Evolutionary conservation across 1,139 yeast species (phyloP), one percentile per base, ranked within the genome.

Genomic region (Suhomyces taliae): DNA sequence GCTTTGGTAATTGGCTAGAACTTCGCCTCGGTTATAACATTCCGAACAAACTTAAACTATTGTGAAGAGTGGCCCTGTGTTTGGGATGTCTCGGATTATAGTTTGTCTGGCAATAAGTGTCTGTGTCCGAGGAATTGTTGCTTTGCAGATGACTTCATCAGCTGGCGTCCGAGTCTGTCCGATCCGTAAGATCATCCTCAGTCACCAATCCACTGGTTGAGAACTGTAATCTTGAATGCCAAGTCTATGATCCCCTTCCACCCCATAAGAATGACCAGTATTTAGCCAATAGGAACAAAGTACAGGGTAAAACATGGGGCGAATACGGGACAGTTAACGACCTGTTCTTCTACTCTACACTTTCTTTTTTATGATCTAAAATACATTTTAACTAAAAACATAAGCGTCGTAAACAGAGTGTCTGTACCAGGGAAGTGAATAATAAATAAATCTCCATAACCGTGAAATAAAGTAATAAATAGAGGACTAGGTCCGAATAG

Each of bases 381-480:
- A 19, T 46, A 38, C 43, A 32, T 38, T 40, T 39, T 43, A 47
- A 29, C 35, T 33, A 43, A 32, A 37, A 37, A 45, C 46, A 45
- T 45, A 45, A 45, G 38, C 47, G 47, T 45, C 47, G 47, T 45
- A 38, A 45, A 37, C 44, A 44, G 29, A 29, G 9, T 11, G 32
- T 31, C 12, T 27, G 43, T 39, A 37, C 40, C 45, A n/a, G 39
- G 24, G 40, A 44, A 44, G 40, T 44, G 43, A 44, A 34, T 36
- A 44, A 44, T 44, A 39, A 44, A 44, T 44, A 44, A 29, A 24
- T 37, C 32, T 26, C 39, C 32, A 29, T 9, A 29, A 29, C 32
- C 32, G 32, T 29, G 32, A 29, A 29, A 29, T 29, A 29, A 29
- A 29, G n/a, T 29, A 29, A 29, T 29, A 29, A 29, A 29, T 29